A percentile compares a stretch with the other conserved stretches of the same genome.
Evolutionary conservation across 208 protist species (phyloP).

Genomic region (Wallacemonas sp.): DNA sequence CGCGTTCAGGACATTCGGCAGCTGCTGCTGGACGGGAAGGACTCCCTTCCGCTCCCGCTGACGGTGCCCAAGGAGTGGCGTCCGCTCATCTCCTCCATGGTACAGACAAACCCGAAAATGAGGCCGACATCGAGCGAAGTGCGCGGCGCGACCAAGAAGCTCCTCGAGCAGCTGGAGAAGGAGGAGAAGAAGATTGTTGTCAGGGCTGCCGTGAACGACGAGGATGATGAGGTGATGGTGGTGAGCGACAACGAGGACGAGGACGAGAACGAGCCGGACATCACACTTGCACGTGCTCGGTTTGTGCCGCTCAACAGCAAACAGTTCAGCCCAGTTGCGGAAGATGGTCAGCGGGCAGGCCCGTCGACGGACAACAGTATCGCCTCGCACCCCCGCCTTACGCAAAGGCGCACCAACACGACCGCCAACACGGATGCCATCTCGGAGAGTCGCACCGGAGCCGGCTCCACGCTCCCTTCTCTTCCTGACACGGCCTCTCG

Average conservation of each 20-base stretch:
- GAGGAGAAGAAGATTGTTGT: not conserved
- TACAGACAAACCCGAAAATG: slow-evolving; percentile 14
- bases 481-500: not conserved
- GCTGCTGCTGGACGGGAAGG: slow-evolving; percentile 14
- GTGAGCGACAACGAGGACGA: slow-evolving; percentile 6
- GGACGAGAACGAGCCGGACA: no score
- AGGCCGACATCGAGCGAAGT: not conserved
- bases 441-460: slow-evolving; percentile 3
- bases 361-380: not conserved
- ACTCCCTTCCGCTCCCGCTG: slow-evolving; percentile 33
- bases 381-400: not conserved
- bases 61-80: slow-evolving; percentile 20
- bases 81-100: slow-evolving; percentile 10
- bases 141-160: not conserved
- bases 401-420: not conserved
- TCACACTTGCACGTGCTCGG: no score
- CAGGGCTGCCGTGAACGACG: not conserved
- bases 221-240: slow-evolving; percentile 4
- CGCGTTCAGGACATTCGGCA: slow-evolving; percentile 46
- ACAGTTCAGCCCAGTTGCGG: not conserved
- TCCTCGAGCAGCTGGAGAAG: not conserved
- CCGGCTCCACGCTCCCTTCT: not conserved
- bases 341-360: not conserved
- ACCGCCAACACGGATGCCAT: not conserved
- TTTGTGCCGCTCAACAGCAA: slow-evolving; percentile 3